Evolutionary conservation across 1,284 basidiomycete species (phyloP).

Genomic region (Pseudozyma sp.): DNA sequence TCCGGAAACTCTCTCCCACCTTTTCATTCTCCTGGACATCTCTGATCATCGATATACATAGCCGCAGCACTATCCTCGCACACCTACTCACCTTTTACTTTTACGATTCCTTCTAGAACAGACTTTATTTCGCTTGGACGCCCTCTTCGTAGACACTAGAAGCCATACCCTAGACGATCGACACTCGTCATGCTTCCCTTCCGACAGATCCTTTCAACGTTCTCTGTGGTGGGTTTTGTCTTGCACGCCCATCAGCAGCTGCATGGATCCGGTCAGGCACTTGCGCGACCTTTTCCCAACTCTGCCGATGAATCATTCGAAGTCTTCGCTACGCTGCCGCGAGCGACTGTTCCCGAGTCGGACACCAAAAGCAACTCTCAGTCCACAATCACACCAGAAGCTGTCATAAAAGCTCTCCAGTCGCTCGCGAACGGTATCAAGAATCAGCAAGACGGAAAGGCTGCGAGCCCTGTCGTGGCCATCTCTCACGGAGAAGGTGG

Average conservation of each 20-base stretch:
- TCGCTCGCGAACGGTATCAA: constrained; percentile 14
- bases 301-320: not conserved
- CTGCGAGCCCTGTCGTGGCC: constrained; percentile 1
- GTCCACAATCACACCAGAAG: constrained; percentile 11
- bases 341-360: not conserved
- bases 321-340: not conserved
- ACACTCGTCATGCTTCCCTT: constrained; percentile 23
- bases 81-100: not conserved
- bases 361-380: not conserved
- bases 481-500: constrained; percentile 38
- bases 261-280: constrained; percentile 6
- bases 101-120: constrained; percentile 10
- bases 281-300: constrained; percentile 17
- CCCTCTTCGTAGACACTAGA: not conserved
- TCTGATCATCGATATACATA: no score
- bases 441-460: constrained; percentile 1
- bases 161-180: not conserved
- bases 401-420: constrained; percentile 28
- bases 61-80: no score
- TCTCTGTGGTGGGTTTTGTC: constrained; percentile 16
- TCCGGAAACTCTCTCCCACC: not conserved
- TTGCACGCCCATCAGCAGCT: constrained; percentile 12
- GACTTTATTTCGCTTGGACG: not conserved
- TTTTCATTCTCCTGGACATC: not conserved
- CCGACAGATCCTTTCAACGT: constrained; percentile 12